Evolutionary conservation across 305 asterid genomes (phyloP), one percentile per base, ranked within the genome.

Genomic region (Fraxinus latifolia): DNA sequence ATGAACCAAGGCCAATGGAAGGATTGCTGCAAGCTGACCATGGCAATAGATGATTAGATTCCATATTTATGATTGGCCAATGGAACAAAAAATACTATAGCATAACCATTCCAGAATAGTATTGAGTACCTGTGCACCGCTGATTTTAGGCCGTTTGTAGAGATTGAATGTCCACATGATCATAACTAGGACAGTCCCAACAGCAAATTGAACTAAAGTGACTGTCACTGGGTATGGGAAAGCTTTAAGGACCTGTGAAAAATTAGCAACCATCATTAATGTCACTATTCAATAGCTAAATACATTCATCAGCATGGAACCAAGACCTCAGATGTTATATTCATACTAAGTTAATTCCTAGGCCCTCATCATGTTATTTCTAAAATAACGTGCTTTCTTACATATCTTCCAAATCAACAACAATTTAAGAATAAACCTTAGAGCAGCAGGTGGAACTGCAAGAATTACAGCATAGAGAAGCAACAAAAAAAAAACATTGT

Each of bases 131-230:
- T 95, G 99, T 9, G 90, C 85, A 32, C 93, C 90, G 72, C 89
- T 94, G 82, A 95, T 91, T 82, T 94, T 94, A 60, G 99, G 99
- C 33, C 91, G 91, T 86, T 89, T 94, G 91, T 90, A 89, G 55
- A 95, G 91, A 84, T 93, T 94, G 58, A 87, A 83, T 6, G 86
- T 83, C 99, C 99, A 95, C 99, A 93, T 95, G 19, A 90, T 68
- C 72, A 78, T 67, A 80, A 89, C 95, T 77, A 95, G 85, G 33
- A 89, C 88, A 14, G 97, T 79, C 32, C 99, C 98, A 32, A 93
- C 89, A 36, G 97, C 94, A 82, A 95, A 95, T 80, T 95, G 99
- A 12, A 77, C 93, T 4, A 91, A 79, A 80, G 93, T 90, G 62
- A 92, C 88, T 39, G 99, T 95, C 47, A 93, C 82, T 23, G 98